Evolutionary conservation across 345 rosid genomes (phyloP), one percentile per base, ranked within the genome.

Genomic region (Camelina sativa): DNA sequence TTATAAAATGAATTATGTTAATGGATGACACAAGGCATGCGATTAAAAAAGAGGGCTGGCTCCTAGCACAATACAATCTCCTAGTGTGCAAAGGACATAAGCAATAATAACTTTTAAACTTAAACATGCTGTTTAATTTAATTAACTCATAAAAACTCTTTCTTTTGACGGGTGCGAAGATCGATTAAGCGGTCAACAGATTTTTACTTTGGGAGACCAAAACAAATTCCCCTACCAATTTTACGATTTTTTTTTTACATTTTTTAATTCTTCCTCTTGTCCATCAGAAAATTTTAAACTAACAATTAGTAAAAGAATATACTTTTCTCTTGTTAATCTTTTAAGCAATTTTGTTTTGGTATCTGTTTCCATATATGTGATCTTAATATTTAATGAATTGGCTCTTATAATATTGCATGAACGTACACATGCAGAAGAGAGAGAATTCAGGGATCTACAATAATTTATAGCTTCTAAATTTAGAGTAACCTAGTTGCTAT

Each of bases 371-470:
- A 62, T 38, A 58, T 38, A 58, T 48, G 65, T 80, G 47, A 84
- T 72, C 80, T 76, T 65, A 82, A 80, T 84, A 72, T 82, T 80
- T 77, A 62, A 70, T 76, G 83, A 55, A 48, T 58, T 78, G 61
- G 37, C 40, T 69, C 28, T 69, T 87, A 83, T 66, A 78, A 82
- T 84, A 89, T 70, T 79, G 74, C 84, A 80, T 74, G 83, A 82
- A 82, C 84, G 86, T 87, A 89, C 93, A 76, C 89, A 75, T 83
- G 86, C 88, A 83, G 80, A 86, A 85, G 88, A 89, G 89, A 90
- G 82, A 67, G 34, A 79, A 83, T 89, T 78, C 89, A 87, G 97
- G 93, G 96, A 85, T 93, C 90, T 81, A 85, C 92, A 81, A 83
- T 43, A 61, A 20, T 25, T 25, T 52, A 48, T 69, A 4, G 32